Percentiles rank a stretch among this genome's conserved stretches.
phyloP scores from a whole-genome alignment of 2,329 filamentous ascomycete genomes.

The Fusarium humuli region DNA sequence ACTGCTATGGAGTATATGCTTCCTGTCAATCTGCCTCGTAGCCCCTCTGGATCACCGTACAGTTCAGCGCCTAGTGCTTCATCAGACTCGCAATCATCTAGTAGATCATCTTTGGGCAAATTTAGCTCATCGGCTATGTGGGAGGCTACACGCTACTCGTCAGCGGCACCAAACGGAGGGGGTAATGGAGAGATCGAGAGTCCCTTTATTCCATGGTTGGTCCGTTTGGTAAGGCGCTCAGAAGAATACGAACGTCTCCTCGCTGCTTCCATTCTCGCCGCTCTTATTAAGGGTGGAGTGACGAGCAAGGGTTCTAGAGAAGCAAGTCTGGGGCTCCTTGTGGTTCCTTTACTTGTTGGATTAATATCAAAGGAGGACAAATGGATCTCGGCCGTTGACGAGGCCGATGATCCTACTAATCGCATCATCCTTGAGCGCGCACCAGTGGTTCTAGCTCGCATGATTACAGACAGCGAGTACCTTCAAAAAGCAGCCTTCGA shows the following conservation, averaged over 20 bases:
- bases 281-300: constrained; percentile 75
- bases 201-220: constrained; percentile 78
- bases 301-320: constrained; percentile 71
- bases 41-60: constrained; percentile 40
- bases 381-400: constrained; percentile 56
- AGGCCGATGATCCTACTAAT: constrained; percentile 52
- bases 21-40: constrained; percentile 57
- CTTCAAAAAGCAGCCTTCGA: constrained; percentile 88
- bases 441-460: constrained; percentile 79
- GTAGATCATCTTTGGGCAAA: constrained; percentile 48
- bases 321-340: constrained; percentile 71
- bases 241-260: constrained; percentile 71
- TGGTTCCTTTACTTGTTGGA: constrained; percentile 76
- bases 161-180: constrained; percentile 47
- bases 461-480: constrained; percentile 81
- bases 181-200: constrained; percentile 73
- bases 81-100: constrained; percentile 47
- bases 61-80: constrained; percentile 18
- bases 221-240: constrained; percentile 70
- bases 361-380: constrained; percentile 65
- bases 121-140: constrained; percentile 47
- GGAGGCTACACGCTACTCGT: constrained; percentile 50
- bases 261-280: constrained; percentile 76
- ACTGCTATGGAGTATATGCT: constrained; percentile 71
- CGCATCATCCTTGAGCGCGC: constrained; percentile 72